Evolutionary conservation across 2,329 filamentous ascomycete genomes (phyloP).

Genomic region (Xylariaceae sp.): DNA sequence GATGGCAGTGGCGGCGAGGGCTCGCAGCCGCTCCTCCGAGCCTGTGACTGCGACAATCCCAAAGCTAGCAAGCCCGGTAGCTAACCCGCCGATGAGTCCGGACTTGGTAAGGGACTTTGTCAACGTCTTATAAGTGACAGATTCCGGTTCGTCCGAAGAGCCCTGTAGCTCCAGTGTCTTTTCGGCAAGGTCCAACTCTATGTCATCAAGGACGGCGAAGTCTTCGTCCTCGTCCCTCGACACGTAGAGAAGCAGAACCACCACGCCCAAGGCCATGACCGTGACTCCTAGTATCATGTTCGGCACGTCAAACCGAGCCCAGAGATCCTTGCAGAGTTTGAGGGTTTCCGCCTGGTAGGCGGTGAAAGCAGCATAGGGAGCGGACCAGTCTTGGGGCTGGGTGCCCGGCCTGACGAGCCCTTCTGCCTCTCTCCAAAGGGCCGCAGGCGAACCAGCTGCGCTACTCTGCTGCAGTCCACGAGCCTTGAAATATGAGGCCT

Average conservation of each 20-base stretch:
- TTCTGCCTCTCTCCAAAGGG: conserved; percentile 54
- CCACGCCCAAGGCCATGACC: conserved; percentile 63
- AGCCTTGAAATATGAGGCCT: conserved; percentile 71
- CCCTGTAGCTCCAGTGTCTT: conserved; percentile 49
- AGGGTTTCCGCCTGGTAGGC: conserved; percentile 76
- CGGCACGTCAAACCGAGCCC: conserved; percentile 85
- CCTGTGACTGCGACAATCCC: conserved; percentile 30
- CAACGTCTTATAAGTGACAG: conserved; percentile 32
- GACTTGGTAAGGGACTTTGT: conserved; percentile 36
- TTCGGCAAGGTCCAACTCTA: conserved; percentile 55
- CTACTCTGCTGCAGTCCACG: conserved; percentile 60
- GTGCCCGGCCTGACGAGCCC: conserved; percentile 30
- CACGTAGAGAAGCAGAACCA: conserved; percentile 68
- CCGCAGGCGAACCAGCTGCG: conserved; percentile 47
- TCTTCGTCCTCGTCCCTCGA: conserved; percentile 52
- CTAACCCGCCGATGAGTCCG: conserved; percentile 32
- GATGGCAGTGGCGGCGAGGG: conserved; percentile 38
- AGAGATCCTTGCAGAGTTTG: conserved; percentile 72
- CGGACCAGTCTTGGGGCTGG: conserved; percentile 35
- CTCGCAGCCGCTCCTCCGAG: conserved; percentile 37
- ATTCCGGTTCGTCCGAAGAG: conserved; percentile 24
- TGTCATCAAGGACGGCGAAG: conserved; percentile 47
- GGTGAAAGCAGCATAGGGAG: conserved; percentile 54
- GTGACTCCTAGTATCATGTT: conserved; percentile 78
- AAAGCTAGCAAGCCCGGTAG: conserved; percentile 31